These are phyloP conservation scores for Camellia lanceoleosa DNA, from an alignment of 148 eudicot genomes.

Conservation along the genomic window DNA sequence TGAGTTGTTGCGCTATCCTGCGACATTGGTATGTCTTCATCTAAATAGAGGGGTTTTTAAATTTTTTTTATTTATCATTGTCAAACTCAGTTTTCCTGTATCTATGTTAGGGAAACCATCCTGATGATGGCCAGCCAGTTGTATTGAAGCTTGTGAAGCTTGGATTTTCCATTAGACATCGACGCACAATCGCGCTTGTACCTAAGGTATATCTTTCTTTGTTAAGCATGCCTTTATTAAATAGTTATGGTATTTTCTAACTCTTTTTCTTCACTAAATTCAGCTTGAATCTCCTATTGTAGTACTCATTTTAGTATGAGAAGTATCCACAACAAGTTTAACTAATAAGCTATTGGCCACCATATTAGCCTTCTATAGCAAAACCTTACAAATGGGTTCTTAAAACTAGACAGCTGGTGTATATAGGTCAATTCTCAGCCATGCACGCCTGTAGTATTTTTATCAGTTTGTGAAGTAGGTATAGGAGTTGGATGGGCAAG, in stretches of 20 bases:
- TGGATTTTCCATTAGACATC: constrained; percentile 69
- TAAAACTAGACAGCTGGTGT: neutral
- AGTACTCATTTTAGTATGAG: neutral
- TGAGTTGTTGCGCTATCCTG: constrained; percentile 71
- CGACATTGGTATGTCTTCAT: constrained; percentile 54
- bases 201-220: constrained; percentile 65
- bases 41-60: constrained; percentile 3
- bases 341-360: neutral
- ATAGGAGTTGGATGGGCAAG: too few relatives aligned
- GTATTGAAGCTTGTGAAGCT: constrained; percentile 51
- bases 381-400: neutral
- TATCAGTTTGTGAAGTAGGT: too few relatives aligned
- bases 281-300: constrained; percentile 1
- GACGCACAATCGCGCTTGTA: constrained; percentile 53
- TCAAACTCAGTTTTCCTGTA: constrained; percentile 7
- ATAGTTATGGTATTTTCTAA: neutral
- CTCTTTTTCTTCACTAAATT: neutral
- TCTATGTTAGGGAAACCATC: constrained; percentile 73
- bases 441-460: too few relatives aligned
- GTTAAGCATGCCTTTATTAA: neutral
- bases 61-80: neutral
- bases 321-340: too few relatives aligned
- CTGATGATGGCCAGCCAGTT: constrained; percentile 63
- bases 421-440: too few relatives aligned
- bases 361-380: neutral